phyloP scores from a whole-genome alignment of 2,329 filamentous ascomycete species.

The Talaromyces atroroseus region DNA sequence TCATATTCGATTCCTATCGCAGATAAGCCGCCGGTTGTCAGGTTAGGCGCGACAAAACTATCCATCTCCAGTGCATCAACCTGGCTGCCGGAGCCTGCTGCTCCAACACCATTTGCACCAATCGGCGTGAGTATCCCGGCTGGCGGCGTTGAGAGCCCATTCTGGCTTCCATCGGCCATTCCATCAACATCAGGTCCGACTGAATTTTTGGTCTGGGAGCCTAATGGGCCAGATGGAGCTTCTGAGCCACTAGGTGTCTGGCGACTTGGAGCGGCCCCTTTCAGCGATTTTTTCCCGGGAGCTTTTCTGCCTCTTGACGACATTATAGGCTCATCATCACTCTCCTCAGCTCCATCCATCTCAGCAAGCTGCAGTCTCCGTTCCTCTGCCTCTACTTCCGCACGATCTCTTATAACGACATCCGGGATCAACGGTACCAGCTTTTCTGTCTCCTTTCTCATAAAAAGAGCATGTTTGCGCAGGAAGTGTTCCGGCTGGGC shows the following conservation, averaged over 20 bases:
- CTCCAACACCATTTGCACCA: conserved; percentile 62
- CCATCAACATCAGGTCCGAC: conserved; percentile 67
- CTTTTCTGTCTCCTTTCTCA: conserved; percentile 97
- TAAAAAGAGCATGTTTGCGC: conserved; percentile 86
- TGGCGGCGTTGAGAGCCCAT: conserved; percentile 80
- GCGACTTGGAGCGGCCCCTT: conserved; percentile 57
- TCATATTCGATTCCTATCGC: conserved; percentile 77
- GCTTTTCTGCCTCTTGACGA: conserved; percentile 89
- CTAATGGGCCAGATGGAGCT: conserved; percentile 58
- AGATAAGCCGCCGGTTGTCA: conserved; percentile 60
- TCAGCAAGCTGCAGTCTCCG: conserved; percentile 78
- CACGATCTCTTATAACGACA: conserved; percentile 80
- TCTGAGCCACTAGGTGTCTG: conserved; percentile 74
- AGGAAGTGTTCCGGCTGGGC: conserved; percentile 81
- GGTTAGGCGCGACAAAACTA: conserved; percentile 59
- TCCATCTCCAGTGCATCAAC: conserved; percentile 84
- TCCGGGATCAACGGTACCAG: conserved; percentile 92
- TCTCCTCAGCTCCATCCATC: conserved; percentile 79
- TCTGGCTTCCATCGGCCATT: conserved; percentile 66
- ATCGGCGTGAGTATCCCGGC: conserved; percentile 71
- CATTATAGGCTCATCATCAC: conserved; percentile 97
- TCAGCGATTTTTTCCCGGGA: conserved; percentile 71
- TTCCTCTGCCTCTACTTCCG: conserved; percentile 83
- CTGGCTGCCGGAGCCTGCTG: conserved; percentile 60
- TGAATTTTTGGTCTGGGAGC: conserved; percentile 46